phyloP scores from a whole-genome alignment of 495 filamentous ascomycete genomes.

The Bombardia bombarda region DNA sequence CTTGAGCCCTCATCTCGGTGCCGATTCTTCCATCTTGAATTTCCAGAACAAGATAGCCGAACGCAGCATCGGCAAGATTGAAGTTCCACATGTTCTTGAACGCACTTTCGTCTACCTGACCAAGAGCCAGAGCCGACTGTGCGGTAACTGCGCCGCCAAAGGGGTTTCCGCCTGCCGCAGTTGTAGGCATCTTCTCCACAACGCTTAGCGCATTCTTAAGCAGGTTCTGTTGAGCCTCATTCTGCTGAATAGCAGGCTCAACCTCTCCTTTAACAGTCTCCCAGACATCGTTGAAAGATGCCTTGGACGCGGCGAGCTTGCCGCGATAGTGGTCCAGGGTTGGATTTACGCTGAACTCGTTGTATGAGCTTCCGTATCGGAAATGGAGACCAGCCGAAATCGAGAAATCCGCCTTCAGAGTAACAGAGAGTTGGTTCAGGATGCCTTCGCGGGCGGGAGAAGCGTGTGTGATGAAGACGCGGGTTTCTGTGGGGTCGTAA shows the following conservation, averaged over 20 bases:
- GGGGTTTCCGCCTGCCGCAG: conserved; percentile 90
- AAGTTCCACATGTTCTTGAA: conserved; percentile 99
- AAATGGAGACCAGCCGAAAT: conserved; percentile 97
- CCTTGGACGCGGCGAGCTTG: conserved; percentile 98
- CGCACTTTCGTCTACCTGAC: conserved; percentile 94
- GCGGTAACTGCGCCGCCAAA: conserved; percentile 83
- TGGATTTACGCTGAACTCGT: conserved; percentile 98
- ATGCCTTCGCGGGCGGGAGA: conserved; percentile 95
- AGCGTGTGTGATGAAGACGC: conserved; percentile 93
- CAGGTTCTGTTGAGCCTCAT: conserved; percentile 84
- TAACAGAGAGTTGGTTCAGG: conserved; percentile 95
- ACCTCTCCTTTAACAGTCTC: conserved; percentile 96
- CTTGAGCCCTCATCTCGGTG: conserved; percentile 96
- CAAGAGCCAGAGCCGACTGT: conserved; percentile 49
- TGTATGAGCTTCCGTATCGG: conserved; percentile 98
- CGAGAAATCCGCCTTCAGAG: conserved; percentile 96
- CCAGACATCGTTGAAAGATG: conserved; percentile 99
- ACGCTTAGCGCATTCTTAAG: conserved; percentile 84
- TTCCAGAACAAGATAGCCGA: conserved; percentile 91
- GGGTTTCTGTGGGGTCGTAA: conserved; percentile 97
- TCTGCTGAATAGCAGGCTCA: conserved; percentile 83
- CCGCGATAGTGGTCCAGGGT: conserved; percentile 97
- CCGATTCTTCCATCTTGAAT: conserved; percentile 91
- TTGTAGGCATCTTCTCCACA: conserved; percentile 91
- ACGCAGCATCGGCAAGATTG: conserved; percentile 95